Evolutionary conservation across 129 eudicot genomes (phyloP), one percentile per base, ranked within the genome.

Genomic region (Lactuca sativa): DNA sequence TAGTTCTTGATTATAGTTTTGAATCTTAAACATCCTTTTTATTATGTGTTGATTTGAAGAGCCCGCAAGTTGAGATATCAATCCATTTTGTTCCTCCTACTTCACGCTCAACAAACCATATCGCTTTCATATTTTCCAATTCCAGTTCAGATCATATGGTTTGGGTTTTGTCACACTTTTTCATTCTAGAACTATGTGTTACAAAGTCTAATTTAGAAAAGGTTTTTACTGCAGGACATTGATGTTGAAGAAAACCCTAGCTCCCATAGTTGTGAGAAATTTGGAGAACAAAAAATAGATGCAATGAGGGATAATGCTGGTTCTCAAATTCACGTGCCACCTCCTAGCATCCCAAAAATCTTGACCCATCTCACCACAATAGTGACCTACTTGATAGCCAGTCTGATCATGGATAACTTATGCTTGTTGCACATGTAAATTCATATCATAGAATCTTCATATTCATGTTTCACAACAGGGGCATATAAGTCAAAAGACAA

Each of bases 351-450:
- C 99, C 99, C 99, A 93, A 70, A 93, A 93, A 77, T 93, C 99
- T 82, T 93, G 99, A 61, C 99, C 99, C 99, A 93, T 93, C 78
- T 93, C 99, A 59, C 99, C 99, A 85, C 99, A 93, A 34, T 93
- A 93, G 67, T 93, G 99, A 34, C 99, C 99, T 13, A 93, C 99
- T 73, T 81, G 89, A 71, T 55, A 93, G 55, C 97, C 92, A 6
- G 99, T 87, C 74, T 80, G 92, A 59, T 85, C 96, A 71, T 97
- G 99, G 67, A 93, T 93, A 56, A 93, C 99, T 78, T 93, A 97
- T 57, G 99, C 99, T 93, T 93, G 99, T 97, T 93, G 90, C 70
- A 81, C 56, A 64, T 32, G 13, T 52, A 49, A 43, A 69, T 69
- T 62, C 16, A 37, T 34, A 68, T 68, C 51, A 60, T 64, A 37